These are phyloP conservation scores for Pseudocercospora vitis DNA, from an alignment of 2,329 filamentous ascomycete species.

Conservation along the genomic window DNA sequence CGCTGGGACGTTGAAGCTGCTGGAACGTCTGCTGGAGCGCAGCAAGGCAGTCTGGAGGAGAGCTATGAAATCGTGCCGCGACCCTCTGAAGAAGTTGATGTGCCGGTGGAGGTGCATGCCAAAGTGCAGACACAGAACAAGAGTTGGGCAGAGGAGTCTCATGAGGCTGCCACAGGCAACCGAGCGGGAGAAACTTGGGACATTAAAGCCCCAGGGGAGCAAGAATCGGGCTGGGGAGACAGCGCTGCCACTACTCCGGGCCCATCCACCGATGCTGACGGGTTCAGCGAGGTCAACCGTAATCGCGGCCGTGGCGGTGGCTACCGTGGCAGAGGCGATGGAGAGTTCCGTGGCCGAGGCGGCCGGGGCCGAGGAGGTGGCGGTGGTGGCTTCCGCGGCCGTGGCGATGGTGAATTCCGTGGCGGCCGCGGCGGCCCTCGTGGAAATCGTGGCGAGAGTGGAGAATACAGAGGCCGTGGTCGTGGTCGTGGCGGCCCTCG, in stretches of 20 bases:
- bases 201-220: constrained; percentile 44
- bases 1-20: constrained; percentile 63
- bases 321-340: constrained; percentile 43
- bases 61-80: constrained; percentile 75
- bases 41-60: constrained; percentile 57
- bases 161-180: constrained; percentile 33
- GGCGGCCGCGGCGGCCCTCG: constrained; percentile 44
- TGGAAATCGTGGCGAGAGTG: constrained; percentile 40
- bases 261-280: constrained; percentile 50
- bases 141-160: constrained; percentile 77
- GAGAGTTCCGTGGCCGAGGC: constrained; percentile 35
- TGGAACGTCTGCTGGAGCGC: constrained; percentile 45
- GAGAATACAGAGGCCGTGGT: constrained; percentile 25
- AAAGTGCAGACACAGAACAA: constrained; percentile 56
- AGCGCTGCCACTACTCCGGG: constrained; percentile 18
- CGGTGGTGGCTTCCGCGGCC: constrained; percentile 27
- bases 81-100: constrained; percentile 72
- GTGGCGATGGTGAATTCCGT: constrained; percentile 39
- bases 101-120: constrained; percentile 57
- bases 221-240: constrained; percentile 20
- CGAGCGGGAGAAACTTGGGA: constrained; percentile 36
- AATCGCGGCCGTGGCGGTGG: constrained; percentile 40
- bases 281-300: constrained; percentile 66
- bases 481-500: constrained; percentile 29
- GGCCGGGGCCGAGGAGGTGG: constrained; percentile 31